Conservation (phyloP, 1,139 yeast species). For the Saccharomyces pastorianus region DNA sequence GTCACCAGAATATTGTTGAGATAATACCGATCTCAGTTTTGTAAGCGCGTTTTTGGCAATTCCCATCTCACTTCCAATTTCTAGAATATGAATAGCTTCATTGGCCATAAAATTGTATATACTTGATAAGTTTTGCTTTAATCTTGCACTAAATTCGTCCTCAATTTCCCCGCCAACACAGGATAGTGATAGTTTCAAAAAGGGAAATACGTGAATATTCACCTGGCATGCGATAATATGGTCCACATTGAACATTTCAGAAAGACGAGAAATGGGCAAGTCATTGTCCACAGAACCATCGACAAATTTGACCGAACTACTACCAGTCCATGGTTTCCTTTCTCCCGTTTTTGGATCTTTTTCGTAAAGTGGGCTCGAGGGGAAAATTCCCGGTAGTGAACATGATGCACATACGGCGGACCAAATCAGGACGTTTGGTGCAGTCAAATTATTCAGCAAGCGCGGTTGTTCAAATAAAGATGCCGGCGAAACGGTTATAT, state of each 20-base stretch:
- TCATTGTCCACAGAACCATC: conserved; percentile 97
- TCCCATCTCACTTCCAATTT: conserved; percentile 67
- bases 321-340: conserved; percentile 60
- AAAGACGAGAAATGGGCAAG: conserved; percentile 76
- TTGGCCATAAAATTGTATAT: conserved; percentile 55
- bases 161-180: conserved; percentile 65
- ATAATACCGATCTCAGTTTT: conserved; percentile 63
- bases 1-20: conserved; percentile 89
- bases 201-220: conserved; percentile 90
- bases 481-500: conserved; percentile 86
- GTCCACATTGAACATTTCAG: conserved; percentile 94
- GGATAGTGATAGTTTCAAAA: conserved; percentile 57
- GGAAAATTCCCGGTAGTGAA: conserved; percentile 84
- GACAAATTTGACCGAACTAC: conserved; percentile 67
- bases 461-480: conserved; percentile 76
- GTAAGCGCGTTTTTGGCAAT: conserved; percentile 65
- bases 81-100: conserved; percentile 72
- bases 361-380: conserved; percentile 77
- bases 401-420: conserved; percentile 97
- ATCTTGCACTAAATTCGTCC: conserved; percentile 47
- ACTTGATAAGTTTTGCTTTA: conserved; percentile 48
- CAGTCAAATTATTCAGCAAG: conserved; percentile 77
- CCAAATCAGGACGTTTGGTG: conserved; percentile 91
- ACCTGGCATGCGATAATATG: conserved; percentile 96
- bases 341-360: conserved; percentile 64